phyloP scores from a whole-genome alignment of 768 basidiomycete genomes.

The Mycena leptocephala region DNA sequence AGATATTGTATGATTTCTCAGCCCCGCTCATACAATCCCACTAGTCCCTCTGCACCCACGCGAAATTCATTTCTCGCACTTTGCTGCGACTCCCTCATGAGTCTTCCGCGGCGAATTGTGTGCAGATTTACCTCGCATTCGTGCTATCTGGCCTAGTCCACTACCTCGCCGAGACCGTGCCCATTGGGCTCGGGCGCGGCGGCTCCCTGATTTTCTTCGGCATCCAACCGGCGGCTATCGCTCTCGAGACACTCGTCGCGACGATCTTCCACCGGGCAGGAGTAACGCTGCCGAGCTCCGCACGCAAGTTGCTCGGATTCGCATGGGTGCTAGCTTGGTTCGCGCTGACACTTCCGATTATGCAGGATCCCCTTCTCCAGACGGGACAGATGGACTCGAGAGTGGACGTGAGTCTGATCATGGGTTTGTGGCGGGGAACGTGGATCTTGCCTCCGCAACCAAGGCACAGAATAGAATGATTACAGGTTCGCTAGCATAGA shows the following conservation, averaged over 20 bases:
- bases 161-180: conserved; percentile 16
- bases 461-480: neutral
- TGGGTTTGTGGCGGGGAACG: conserved; percentile 5
- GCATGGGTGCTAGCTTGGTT: conserved; percentile 30
- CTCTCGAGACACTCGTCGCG: conserved; percentile 6
- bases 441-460: neutral
- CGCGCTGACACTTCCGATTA: conserved; percentile 24
- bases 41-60: conserved; percentile 20
- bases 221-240: conserved; percentile 29
- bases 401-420: conserved; percentile 13
- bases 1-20: neutral
- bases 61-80: neutral
- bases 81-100: conserved; percentile 6
- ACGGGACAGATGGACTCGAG: conserved; percentile 21
- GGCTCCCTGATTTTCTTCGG: conserved; percentile 32
- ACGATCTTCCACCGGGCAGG: neutral
- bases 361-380: conserved; percentile 31
- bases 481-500: neutral
- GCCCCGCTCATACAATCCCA: neutral
- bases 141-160: conserved; percentile 30
- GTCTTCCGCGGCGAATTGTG: neutral
- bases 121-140: conserved; percentile 8
- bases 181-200: conserved; percentile 8
- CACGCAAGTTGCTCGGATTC: neutral
- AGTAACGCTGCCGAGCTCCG: neutral